Base-by-base conservation (phyloP, 139 green algal species). In the Chlorella vulgaris region DNA sequence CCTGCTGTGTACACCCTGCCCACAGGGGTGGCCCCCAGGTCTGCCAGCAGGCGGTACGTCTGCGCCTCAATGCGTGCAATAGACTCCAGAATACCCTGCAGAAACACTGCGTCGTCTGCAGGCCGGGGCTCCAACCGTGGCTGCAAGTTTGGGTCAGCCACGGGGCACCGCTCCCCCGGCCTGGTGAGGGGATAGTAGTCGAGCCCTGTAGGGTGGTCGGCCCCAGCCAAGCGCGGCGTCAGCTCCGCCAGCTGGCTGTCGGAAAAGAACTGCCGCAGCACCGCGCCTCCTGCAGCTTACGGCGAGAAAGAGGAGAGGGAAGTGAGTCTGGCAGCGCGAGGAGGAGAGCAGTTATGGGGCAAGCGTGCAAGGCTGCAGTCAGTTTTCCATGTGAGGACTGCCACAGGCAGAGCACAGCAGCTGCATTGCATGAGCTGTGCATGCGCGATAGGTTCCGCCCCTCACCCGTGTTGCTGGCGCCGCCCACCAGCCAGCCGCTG, bases 401-500 rank as follows among this genome's bases (percentile, higher is more conserved):
- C n/a, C n/a, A n/a, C n/a, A n/a, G n/a, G n/a, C n/a, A n/a, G n/a
- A 55, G 60, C 60, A 67, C 24, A 7, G 60, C 60, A n/a, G n/a
- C n/a, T n/a, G n/a, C n/a, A n/a, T n/a, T n/a, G n/a, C n/a, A n/a
- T n/a, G n/a, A n/a, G n/a, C n/a, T n/a, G n/a, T n/a, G n/a, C n/a
- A n/a, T n/a, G n/a, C n/a, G n/a, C n/a, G n/a, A n/a, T n/a, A n/a
- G n/a, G n/a, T n/a, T n/a, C n/a, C 24, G 60, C 31, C 63, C 8
- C 63, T 39, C 13, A 58, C 67, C 96, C 22, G 91, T 94, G 86
- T 98, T 99, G 55, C 83, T 94, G 24, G 95, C 94, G 33, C 96
- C 96, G 31, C 96, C 96, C 33, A 97, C 96, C 35, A 99, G 92
- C 96, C 96, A 99, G 42, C 65, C 79, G 78, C 92, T 85, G 18